Conservation (phyloP, 2,329 filamentous ascomycete species). For the Colletotrichum sp. region DNA sequence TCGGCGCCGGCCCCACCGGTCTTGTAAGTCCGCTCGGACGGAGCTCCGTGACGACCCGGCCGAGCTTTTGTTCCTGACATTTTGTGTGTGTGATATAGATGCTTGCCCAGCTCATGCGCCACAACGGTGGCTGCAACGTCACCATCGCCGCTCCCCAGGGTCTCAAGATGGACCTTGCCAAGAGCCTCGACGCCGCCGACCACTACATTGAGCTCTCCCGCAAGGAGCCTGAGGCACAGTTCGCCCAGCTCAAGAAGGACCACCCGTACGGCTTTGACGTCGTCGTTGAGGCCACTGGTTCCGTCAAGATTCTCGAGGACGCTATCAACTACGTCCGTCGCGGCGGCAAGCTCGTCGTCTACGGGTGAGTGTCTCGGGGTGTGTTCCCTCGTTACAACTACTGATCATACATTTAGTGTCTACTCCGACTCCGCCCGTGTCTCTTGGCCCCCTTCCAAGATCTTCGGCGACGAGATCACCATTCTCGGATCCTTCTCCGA, state of each 20-base stretch:
- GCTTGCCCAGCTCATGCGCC: constrained; percentile 66
- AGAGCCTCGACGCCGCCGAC: constrained; percentile 59
- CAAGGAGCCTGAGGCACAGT: constrained; percentile 61
- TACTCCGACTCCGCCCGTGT: constrained; percentile 68
- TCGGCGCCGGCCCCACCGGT: constrained; percentile 71
- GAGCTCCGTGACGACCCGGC: constrained; percentile 1
- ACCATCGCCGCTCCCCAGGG: constrained; percentile 73
- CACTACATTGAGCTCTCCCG: constrained; percentile 59
- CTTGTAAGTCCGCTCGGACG: constrained; percentile 45
- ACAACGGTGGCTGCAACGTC: constrained; percentile 73
- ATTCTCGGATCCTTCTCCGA: constrained; percentile 77
- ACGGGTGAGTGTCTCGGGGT: constrained; percentile 43
- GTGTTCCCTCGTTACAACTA: too few species aligned
- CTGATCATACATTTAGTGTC: constrained; percentile 47
- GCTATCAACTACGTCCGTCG: constrained; percentile 74
- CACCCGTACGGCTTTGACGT: constrained; percentile 75
- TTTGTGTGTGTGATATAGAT: constrained; percentile 33
- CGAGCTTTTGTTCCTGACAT: neutral
- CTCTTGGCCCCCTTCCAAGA: constrained; percentile 73
- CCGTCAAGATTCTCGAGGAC: constrained; percentile 71
- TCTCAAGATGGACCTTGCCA: constrained; percentile 73
- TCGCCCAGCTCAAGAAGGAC: constrained; percentile 64
- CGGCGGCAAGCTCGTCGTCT: constrained; percentile 74
- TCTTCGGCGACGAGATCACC: constrained; percentile 73
- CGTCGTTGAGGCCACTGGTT: constrained; percentile 74